Conservation (phyloP, 805 yeast genomes). For the Suhomyces sp. region DNA sequence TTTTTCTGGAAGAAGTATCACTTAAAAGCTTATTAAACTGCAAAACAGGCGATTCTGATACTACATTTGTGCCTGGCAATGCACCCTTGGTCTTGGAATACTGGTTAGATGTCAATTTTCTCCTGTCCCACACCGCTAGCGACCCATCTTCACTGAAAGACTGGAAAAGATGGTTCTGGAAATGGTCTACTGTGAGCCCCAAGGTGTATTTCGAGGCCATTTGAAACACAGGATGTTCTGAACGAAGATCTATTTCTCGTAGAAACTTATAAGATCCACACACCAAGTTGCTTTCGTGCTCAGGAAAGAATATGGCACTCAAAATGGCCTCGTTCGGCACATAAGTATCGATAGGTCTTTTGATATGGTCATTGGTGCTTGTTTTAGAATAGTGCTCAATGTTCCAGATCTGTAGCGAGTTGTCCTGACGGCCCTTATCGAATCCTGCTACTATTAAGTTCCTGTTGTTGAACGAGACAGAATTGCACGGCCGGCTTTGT, state of each 20-base stretch:
- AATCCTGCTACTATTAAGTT: constrained; percentile 74
- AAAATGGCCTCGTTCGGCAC: constrained; percentile 73
- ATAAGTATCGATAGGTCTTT: constrained; percentile 53
- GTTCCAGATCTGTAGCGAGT: constrained; percentile 79
- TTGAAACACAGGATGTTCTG: constrained; percentile 64
- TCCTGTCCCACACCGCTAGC: constrained; percentile 76
- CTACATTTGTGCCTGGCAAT: constrained; percentile 14
- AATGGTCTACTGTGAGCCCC: constrained; percentile 68
- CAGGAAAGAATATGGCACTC: constrained; percentile 65
- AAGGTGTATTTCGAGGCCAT: constrained; percentile 71
- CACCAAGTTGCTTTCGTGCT: constrained; percentile 51
- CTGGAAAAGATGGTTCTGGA: constrained; percentile 62
- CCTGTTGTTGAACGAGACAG: constrained; percentile 63
- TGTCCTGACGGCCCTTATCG: constrained; percentile 74
- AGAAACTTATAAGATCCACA: constrained; percentile 76
- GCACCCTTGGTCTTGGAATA: constrained; percentile 11
- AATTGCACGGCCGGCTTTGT: constrained; percentile 71
- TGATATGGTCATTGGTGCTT: constrained; percentile 48
- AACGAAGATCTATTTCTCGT: constrained; percentile 73
- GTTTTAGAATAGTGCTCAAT: constrained; percentile 54
- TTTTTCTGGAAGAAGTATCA: constrained; percentile 54
- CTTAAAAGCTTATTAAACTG: constrained; percentile 60
- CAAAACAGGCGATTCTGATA: constrained; percentile 54
- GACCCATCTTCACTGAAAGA: constrained; percentile 84
- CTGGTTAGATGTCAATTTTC: constrained; percentile 46